phyloP scores from a whole-genome alignment of 1,284 basidiomycete species.

The Ceratobasidium theobromae region DNA sequence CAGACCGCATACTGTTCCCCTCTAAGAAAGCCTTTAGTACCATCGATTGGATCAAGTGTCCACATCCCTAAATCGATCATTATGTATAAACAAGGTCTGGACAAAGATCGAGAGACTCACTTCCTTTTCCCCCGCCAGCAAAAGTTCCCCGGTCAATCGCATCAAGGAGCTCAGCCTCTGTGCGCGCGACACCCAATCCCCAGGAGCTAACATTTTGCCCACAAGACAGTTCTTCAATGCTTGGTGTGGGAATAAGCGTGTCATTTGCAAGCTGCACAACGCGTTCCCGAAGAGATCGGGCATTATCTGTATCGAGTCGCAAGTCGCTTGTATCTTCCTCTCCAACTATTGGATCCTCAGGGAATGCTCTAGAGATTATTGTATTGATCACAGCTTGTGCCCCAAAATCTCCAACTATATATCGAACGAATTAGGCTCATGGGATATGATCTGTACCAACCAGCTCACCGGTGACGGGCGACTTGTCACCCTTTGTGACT shows the following conservation, averaged over 20 bases:
- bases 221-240: conserved; percentile 51
- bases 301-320: conserved; percentile 53
- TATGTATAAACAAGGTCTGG: background rate
- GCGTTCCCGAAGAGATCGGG: conserved; percentile 56
- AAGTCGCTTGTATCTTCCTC: conserved; percentile 93
- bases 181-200: conserved; percentile 61
- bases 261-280: conserved; percentile 86
- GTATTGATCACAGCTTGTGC: conserved; percentile 88
- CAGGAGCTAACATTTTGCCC: conserved; percentile 56
- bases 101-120: conserved; percentile 53
- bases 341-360: conserved; percentile 86
- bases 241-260: conserved; percentile 52
- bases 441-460: background rate
- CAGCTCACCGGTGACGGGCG: conserved; percentile 84
- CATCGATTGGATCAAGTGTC: conserved; percentile 92
- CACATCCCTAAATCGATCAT: conserved; percentile 65
- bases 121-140: conserved; percentile 72
- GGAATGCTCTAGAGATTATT: conserved; percentile 75
- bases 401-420: conserved; percentile 82
- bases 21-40: conserved; percentile 93
- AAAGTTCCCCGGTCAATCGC: conserved; percentile 86
- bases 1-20: conserved; percentile 98
- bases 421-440: background rate
- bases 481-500: conserved; percentile 90
- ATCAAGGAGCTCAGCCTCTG: conserved; percentile 61